These are phyloP conservation scores for Heimioporus retisporus DNA, from an alignment of 1,284 basidiomycete species.

Conservation along the genomic window DNA sequence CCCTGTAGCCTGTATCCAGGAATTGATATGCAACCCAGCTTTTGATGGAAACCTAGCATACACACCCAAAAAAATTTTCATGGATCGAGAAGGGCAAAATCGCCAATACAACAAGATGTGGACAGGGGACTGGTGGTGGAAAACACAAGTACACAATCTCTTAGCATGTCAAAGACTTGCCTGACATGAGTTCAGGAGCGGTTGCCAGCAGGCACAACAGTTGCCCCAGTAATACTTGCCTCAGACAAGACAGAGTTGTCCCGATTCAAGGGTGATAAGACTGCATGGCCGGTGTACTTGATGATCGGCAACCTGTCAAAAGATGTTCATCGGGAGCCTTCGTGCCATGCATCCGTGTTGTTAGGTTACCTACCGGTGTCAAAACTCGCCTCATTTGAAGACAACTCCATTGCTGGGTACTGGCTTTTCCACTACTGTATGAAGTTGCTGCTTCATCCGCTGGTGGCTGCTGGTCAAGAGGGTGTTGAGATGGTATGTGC, in stretches of 20 bases:
- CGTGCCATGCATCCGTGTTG: conserved; percentile 13
- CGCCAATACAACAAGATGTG: conserved; percentile 18
- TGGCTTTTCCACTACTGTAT: conserved; percentile 40
- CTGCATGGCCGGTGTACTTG: conserved; percentile 34
- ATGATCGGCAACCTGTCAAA: conserved; percentile 32
- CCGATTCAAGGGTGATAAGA: conserved; percentile 30
- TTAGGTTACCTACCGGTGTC: conserved; percentile 34
- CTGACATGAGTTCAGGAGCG: background rate
- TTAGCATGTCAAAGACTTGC: conserved; percentile 20
- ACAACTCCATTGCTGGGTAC: conserved; percentile 10
- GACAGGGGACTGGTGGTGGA: conserved; percentile 23
- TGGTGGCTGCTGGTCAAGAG: background rate
- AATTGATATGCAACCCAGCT: conserved; percentile 45
- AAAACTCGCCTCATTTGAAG: conserved; percentile 21
- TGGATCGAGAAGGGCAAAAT: background rate
- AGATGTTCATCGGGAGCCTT: conserved; percentile 11
- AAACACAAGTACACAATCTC: conserved; percentile 23
- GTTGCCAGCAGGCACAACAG: conserved; percentile 2
- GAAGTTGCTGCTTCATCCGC: conserved; percentile 20
- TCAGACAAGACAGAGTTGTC: conserved; percentile 27
- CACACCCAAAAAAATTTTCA: conserved; percentile 28
- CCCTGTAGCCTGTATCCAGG: conserved; percentile 42
- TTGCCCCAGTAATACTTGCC: conserved; percentile 22
- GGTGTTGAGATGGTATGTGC: conserved; percentile 2
- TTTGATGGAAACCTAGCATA: conserved; percentile 38